Evolutionary conservation across 129 eudicot species (phyloP).

Genomic region (Helichrysum umbraculigerum): DNA sequence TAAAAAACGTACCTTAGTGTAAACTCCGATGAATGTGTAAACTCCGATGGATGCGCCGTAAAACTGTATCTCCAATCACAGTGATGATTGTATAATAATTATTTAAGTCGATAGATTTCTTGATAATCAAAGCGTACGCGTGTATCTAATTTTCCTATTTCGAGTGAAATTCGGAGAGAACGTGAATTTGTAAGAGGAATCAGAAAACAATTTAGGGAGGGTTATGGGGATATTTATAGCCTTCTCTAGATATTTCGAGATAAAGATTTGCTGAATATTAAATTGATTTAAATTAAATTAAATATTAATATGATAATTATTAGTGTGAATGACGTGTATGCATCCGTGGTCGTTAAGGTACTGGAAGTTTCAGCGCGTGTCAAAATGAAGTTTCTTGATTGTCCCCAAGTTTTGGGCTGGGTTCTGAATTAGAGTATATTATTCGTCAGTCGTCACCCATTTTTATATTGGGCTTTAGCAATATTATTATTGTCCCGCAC

Average conservation of each 20-base stretch:
- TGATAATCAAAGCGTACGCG: too few species aligned
- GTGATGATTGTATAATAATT: not conserved
- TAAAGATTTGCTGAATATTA: not conserved
- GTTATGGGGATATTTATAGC: slow-evolving; percentile 19
- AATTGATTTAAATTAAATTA: not conserved
- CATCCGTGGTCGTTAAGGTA: slow-evolving; percentile 16
- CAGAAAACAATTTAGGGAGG: not conserved
- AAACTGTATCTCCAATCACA: not conserved
- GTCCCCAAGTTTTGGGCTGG: not conserved
- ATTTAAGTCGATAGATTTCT: too few species aligned
- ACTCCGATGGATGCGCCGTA: slow-evolving; percentile 1
- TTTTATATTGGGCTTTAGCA: too few species aligned
- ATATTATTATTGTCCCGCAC: too few species aligned
- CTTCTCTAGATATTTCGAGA: slow-evolving; percentile 24
- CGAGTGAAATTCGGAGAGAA: not conserved
- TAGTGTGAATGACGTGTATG: slow-evolving; percentile 24
- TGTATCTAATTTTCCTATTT: not conserved
- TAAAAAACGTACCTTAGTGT: slow-evolving; percentile 15
- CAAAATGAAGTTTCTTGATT: too few species aligned
- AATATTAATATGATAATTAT: not conserved
- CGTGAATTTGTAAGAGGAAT: not conserved
- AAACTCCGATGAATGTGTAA: not conserved
- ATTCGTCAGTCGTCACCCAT: too few species aligned
- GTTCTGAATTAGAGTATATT: too few species aligned
- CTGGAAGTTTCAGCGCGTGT: slow-evolving; percentile 9